Base-by-base conservation (phyloP, 2,329 filamentous ascomycete genomes). In the Fusarium sp. region DNA sequence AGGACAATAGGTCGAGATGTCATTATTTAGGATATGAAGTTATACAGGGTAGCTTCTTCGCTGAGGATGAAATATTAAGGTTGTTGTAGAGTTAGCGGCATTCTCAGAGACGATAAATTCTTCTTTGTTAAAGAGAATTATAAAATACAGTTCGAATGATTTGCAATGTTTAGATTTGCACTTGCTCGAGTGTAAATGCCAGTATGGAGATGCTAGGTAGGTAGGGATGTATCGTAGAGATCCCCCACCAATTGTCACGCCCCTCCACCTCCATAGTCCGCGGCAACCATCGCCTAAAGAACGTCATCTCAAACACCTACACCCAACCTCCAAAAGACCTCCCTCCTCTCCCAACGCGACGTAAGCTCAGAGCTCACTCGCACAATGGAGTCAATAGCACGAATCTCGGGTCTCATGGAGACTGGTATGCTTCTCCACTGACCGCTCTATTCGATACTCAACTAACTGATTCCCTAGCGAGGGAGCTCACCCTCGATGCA, bases 401-500 rank as follows among this genome's bases (percentile, higher is more conserved):
- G 93, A 77, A 97, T 99, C 81, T 97, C 94, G 74, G 93, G 90
- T 79, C 89, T 98, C 82, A 90, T 99, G 80, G 96, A 98, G 85
- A 96, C 92, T 82, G 94, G 95, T 97, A 86, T 77, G 87, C 74
- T 14, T 26, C 28, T 53, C 49, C 39, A 21, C 53, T 55, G 44
- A 59, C 59, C 55, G 45, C 62, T 53, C 51, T 64, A 58, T 53
- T 18, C 51, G 11, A 21, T 42, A 23, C 49, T 57, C 41, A 64
- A 65, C 74, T 75, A 62, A 75, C 71, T 62, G 52, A 62, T 65
- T 53, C 55, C 41, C 45, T 82, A 97, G 96, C 96, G 78, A 92
- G 96, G 81, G 96, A 98, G 82, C 90, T 99, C 78, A 99, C 96
- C 60, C 90, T 99, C 82, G 96, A 99, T 87, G 96, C 96, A 73